Base-by-base conservation (phyloP, 805 yeast genomes). In the Suhomyces vadensis region DNA sequence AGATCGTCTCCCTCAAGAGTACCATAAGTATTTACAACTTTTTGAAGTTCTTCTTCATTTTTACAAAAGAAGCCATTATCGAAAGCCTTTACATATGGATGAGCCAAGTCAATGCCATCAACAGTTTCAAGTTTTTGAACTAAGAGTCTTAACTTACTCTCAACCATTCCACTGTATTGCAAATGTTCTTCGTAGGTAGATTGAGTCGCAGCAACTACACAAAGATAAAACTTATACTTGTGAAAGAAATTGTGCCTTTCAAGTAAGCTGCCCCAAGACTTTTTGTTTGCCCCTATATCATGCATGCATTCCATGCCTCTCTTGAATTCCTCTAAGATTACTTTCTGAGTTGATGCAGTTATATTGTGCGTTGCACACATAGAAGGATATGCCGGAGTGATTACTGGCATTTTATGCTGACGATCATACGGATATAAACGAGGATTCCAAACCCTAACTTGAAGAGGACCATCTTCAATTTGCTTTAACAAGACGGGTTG, bases 321-420 rank as follows among this genome's bases (percentile, higher is more conserved):
- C 46, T 74, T 67, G 53, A 94, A 75, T 63, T 94, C 99, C n/a
- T 72, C 62, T 60, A 89, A 59, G 26, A 94, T 87, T 17, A 94
- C 79, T 54, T 78, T 81, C 63, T 88, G 92, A 0, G 98, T 92
- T 0, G 97, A 89, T 13, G 78, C 80, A 2, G 95, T 84, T 36
- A 94, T 91, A 62, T 94, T 94, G 63, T 94, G 99, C 1, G 99
- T 94, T 0, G 99, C 97, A 68, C 99, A 94, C 99, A 94, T 94
- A 1, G 97, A 91, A 1, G 97, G 97, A 60, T 90, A 89, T 0
- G 98, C 98, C 0, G 99, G 99, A 0, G 99, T 94, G 47, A 94
- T 94, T 8, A 94, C 96, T 0, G 99, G 99, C 99, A 94, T 94
- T 53, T 83, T 74, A 65, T 94, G 99, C 25, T 81, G 81, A 48